Evolutionary conservation across 2,329 filamentous ascomycete species (phyloP).

Genomic region (Phoma sp.): DNA sequence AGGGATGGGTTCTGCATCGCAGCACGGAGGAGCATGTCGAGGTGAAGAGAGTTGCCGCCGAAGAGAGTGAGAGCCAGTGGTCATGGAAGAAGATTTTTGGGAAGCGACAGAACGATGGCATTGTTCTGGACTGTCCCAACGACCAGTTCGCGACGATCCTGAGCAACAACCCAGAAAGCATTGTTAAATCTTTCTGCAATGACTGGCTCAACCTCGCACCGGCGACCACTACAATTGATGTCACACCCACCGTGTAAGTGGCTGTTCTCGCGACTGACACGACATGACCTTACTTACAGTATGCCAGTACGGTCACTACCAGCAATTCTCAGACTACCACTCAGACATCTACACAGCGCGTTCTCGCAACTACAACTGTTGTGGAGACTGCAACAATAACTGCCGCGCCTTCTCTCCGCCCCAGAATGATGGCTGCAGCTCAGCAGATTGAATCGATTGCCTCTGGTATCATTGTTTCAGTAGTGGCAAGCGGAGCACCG

Average conservation of each 20-base stretch:
- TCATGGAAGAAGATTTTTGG: conserved; percentile 15
- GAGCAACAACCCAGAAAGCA: conserved; percentile 14
- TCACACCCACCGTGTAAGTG: conserved; percentile 34
- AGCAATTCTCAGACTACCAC: conserved; percentile 26
- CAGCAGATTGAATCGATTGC: conserved; percentile 29
- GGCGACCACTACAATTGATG: conserved; percentile 26
- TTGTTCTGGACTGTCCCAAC: conserved; percentile 23
- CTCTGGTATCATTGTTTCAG: conserved; percentile 28
- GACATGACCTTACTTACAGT: not conserved
- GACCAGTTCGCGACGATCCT: conserved; percentile 27
- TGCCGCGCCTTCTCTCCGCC: conserved; percentile 14
- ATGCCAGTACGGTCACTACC: conserved; percentile 26
- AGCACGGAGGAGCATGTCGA: conserved; percentile 11
- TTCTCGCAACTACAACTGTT: conserved; percentile 30
- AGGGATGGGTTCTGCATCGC: conserved; percentile 28
- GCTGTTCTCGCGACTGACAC: not conserved
- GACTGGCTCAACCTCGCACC: conserved; percentile 35
- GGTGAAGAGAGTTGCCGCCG: conserved; percentile 7
- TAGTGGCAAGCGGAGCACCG: conserved; percentile 27
- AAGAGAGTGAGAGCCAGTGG: conserved; percentile 6
- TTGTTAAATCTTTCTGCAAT: conserved; percentile 36
- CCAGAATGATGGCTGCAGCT: conserved; percentile 23
- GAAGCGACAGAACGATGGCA: conserved; percentile 22
- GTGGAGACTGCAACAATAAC: conserved; percentile 30
- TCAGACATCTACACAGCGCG: conserved; percentile 22